Base-by-base conservation (phyloP, 768 basidiomycete species). In the Tricholoma sp. region DNA sequence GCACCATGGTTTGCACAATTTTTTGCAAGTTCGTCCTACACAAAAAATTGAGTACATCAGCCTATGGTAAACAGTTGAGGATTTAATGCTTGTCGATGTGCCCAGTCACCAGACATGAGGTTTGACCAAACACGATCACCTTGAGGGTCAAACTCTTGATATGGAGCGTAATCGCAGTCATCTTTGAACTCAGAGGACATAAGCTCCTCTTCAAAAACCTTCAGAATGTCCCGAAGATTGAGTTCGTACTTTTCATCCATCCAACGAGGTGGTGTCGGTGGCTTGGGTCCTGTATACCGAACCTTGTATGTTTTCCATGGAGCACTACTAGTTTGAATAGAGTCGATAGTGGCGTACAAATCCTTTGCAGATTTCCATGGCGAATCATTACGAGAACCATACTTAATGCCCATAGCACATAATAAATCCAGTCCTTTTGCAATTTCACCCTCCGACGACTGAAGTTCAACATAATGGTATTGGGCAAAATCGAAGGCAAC, bases 1-100 rank as follows among this genome's bases (percentile, higher is more conserved):
- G 67, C 58, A 6, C 74, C 75, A 47, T 67, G 65, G 6, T 58
- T 69, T 20, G 36, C 17, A 7, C 61, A 49, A 51, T 69, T 53
- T 2, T n/a, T 18, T 18, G 41, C 41, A 8, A 42, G 17, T 18
- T 18, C 17, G 9, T 42, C 41, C 41, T 42, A 18, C 20, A 18
- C 17, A 18, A 42, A 18, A 1, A 20, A 6, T 42, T 39, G 13
- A 39, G 37, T 18, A 42, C 17, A 18, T 7, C 17, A 42, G 41
- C 17, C 41, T 18, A 42, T 42, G 41, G 41, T 42, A 42, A 42
- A 42, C 17, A 18, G 41, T 18, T n/a, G n/a, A n/a, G n/a, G n/a
- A 42, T 18, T 42, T 18, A 42, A n/a, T 42, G 41, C 41, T 20
- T 20, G 41, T 42, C 20, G 17, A 18, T n/a, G 17, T 42, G 41